phyloP scores from a whole-genome alignment of 2,329 filamentous ascomycete species.

The Tolypocladium capitatum region DNA sequence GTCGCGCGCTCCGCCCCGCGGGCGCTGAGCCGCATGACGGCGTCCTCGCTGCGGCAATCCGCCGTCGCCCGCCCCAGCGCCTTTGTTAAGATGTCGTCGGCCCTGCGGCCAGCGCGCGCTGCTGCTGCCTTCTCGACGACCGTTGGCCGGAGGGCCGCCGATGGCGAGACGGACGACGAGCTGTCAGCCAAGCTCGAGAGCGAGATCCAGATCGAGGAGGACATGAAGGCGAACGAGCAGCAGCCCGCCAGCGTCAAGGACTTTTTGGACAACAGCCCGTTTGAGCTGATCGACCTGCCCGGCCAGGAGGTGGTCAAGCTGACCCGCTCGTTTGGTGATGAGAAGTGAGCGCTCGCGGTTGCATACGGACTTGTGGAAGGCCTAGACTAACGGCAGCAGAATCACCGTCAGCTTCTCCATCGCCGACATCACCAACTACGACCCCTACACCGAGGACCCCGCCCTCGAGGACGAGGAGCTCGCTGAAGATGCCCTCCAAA shows the following conservation, averaged over 20 bases:
- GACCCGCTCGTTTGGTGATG: conserved; percentile 69
- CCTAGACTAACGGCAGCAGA: conserved; percentile 12
- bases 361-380: not conserved
- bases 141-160: conserved; percentile 25
- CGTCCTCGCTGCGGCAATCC: conserved; percentile 35
- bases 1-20: conserved; percentile 55
- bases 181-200: conserved; percentile 74
- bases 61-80: conserved; percentile 33
- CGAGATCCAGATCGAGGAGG: conserved; percentile 73
- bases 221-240: conserved; percentile 60
- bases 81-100: conserved; percentile 28
- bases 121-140: conserved; percentile 36
- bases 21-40: conserved; percentile 43
- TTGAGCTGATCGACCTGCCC: conserved; percentile 66
- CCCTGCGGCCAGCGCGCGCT: conserved; percentile 17
- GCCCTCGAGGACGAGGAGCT: conserved; percentile 27
- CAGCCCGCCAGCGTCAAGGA: conserved; percentile 69
- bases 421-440: conserved; percentile 25
- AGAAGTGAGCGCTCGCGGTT: conserved; percentile 53
- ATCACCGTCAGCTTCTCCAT: conserved; percentile 32
- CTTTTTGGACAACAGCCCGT: conserved; percentile 76
- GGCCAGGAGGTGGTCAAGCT: conserved; percentile 84
- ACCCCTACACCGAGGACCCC: conserved; percentile 24
- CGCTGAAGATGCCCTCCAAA: conserved; percentile 29
- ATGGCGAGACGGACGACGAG: conserved; percentile 55